These are phyloP conservation scores for Porcisia deanei DNA, from an alignment of 208 protist species.

Conservation along the genomic window DNA sequence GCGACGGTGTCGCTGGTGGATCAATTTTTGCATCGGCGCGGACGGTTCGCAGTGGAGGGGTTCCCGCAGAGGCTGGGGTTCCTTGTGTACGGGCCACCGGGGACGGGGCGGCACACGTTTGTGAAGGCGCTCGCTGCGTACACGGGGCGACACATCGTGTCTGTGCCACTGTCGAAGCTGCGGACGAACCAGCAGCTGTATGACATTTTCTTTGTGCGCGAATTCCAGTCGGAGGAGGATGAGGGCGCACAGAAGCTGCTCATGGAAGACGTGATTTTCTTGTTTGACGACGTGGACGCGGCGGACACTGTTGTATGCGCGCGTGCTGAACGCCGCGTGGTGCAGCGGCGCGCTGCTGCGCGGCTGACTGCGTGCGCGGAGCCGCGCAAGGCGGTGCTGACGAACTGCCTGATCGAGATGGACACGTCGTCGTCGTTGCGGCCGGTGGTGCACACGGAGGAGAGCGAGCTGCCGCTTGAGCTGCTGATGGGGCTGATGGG, in stretches of 20 bases:
- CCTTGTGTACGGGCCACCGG: conserved; percentile 97
- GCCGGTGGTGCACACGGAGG: conserved; percentile 11
- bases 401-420: conserved; percentile 30
- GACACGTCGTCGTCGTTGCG: conserved; percentile 41
- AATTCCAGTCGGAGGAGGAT: conserved; percentile 45
- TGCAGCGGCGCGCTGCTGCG: conserved; percentile 31
- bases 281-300: conserved; percentile 85
- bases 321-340: conserved; percentile 40
- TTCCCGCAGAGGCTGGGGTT: conserved; percentile 96
- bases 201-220: conserved; percentile 84
- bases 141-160: conserved; percentile 93
- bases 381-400: conserved; percentile 11
- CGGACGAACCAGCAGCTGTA: conserved; percentile 90
- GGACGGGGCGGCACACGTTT: conserved; percentile 97
- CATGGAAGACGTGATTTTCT: conserved; percentile 85
- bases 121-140: conserved; percentile 99
- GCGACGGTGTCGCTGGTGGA: conserved; percentile 74
- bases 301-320: conserved; percentile 69
- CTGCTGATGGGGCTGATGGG: conserved; percentile 21
- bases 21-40: conserved; percentile 71
- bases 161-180: conserved; percentile 67
- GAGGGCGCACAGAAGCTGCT: conserved; percentile 32
- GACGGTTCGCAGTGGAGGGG: conserved; percentile 81
- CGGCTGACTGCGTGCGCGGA: conserved; percentile 26
- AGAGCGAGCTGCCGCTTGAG: conserved; percentile 23